Evolutionary conservation across 768 basidiomycete species (phyloP), one percentile per base, ranked within the genome.

Genomic region (Chalciporus piperatus): DNA sequence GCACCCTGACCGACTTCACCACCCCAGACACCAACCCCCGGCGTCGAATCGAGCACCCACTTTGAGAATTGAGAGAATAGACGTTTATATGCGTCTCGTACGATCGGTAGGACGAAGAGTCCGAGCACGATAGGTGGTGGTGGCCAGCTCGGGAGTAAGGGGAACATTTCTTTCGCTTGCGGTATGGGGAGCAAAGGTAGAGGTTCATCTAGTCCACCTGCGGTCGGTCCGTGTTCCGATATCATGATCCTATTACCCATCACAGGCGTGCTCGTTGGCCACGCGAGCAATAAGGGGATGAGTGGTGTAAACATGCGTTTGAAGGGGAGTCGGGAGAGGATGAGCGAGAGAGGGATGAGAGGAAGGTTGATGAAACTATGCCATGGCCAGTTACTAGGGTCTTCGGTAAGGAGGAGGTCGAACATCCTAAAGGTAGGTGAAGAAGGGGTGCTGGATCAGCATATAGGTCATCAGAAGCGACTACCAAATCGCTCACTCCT

Each of bases 351-450:
- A 0, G 89, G 87, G 37, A 92, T 76, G 30, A 86, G 67, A 7
- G 87, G 87, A 14, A 92, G 81, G 64, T 90, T 85, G 62, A 89
- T 65, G 70, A 79, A 88, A 33, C 87, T 85, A 41, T 83, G 79
- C 80, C 82, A 84, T 1, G 86, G 83, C 89, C 89, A 92, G 47
- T 83, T 80, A 37, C 72, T 70, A 1, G 83, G 83, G 60, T 91
- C 84, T 54, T 85, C 78, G 0, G 85, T 82, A 14, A 91, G 67
- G 30, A 90, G 72, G 17, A 81, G 55, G 45, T 82, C 75, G 59
- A 78, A 87, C 78, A 87, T 82, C 63, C 80, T 82, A 55, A 27
- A 27, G 2, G 27, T 25, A 25, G 25, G 25, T 25, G 25, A 25
- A 25, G 25, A 4, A 25, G 25, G 17, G 11, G 4, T 23, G 16